These are phyloP conservation scores for Helotiales sp. DNA, from an alignment of 2,329 filamentous ascomycete species.

Conservation along the genomic window DNA sequence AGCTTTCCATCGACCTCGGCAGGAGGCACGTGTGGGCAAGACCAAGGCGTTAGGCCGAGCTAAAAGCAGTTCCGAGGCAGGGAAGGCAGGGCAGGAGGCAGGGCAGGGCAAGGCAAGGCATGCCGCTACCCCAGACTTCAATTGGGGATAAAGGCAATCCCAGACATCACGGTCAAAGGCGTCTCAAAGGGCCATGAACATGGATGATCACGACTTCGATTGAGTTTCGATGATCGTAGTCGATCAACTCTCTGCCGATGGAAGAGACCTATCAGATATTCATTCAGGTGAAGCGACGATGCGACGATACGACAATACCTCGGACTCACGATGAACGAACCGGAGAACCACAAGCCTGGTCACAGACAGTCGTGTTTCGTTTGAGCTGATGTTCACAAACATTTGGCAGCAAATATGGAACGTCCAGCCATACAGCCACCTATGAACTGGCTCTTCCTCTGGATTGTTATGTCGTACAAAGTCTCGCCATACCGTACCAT, in stretches of 20 bases:
- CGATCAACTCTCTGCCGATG: not conserved
- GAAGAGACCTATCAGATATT: not conserved
- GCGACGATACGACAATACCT: not conserved
- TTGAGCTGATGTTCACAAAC: constrained; percentile 1
- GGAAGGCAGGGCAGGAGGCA: no score
- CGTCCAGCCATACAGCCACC: not conserved
- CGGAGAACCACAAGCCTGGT: constrained; percentile 1
- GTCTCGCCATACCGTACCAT: not conserved
- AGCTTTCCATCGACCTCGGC: constrained; percentile 4
- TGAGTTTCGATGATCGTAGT: not conserved
- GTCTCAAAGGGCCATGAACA: no score
- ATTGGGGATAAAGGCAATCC: not conserved
- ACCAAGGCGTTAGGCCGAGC: not conserved
- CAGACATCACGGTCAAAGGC: not conserved
- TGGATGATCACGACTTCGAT: not conserved
- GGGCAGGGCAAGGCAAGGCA: no score
- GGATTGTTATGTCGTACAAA: not conserved
- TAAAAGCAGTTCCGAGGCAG: no score
- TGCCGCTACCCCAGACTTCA: not conserved
- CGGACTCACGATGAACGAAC: not conserved
- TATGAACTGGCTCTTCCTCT: not conserved
- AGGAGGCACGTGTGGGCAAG: not conserved
- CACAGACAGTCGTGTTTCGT: not conserved
- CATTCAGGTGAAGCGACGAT: not conserved
- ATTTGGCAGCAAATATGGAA: not conserved